These are phyloP conservation scores for Metarhizium guizhouense DNA, from an alignment of 2,329 filamentous ascomycete species.

Conservation along the genomic window DNA sequence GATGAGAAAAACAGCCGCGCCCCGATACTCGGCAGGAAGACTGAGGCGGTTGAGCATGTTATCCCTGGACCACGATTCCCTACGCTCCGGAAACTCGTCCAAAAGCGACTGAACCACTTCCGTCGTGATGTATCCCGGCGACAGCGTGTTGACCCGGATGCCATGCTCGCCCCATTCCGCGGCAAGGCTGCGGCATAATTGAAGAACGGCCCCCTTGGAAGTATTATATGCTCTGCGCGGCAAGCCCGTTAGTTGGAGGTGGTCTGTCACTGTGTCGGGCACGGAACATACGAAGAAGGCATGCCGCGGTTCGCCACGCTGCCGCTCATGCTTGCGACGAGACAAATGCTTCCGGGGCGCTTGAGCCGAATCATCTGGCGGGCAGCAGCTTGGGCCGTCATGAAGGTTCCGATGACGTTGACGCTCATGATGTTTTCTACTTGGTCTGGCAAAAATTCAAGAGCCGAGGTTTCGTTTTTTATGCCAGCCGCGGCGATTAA, in stretches of 20 bases:
- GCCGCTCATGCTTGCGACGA: slow-evolving; percentile 49
- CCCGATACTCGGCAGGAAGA: slow-evolving; percentile 49
- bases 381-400: slow-evolving; percentile 26
- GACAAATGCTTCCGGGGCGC: slow-evolving; percentile 43
- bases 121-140: slow-evolving; percentile 58
- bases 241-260: no score
- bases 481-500: slow-evolving; percentile 61
- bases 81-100: slow-evolving; percentile 53
- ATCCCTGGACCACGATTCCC: slow-evolving; percentile 55
- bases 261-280: no score
- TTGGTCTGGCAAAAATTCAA: slow-evolving; percentile 52
- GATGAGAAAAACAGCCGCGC: slow-evolving; percentile 51
- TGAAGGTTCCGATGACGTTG: slow-evolving; percentile 50
- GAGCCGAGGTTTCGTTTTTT: slow-evolving; percentile 58
- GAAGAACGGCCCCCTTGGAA: slow-evolving; percentile 56
- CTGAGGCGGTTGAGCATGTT: slow-evolving; percentile 63
- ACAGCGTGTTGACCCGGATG: slow-evolving; percentile 61
- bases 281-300: slow-evolving; percentile 9
- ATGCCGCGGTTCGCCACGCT: slow-evolving; percentile 48
- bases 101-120: slow-evolving; percentile 68
- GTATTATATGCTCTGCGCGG: slow-evolving; percentile 59
- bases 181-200: slow-evolving; percentile 53
- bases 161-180: slow-evolving; percentile 53
- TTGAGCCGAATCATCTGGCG: slow-evolving; percentile 48
- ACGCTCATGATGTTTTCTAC: slow-evolving; percentile 58